These are phyloP conservation scores for Fusarium algeriense DNA, from an alignment of 2,329 filamentous ascomycete species.

Conservation along the genomic window DNA sequence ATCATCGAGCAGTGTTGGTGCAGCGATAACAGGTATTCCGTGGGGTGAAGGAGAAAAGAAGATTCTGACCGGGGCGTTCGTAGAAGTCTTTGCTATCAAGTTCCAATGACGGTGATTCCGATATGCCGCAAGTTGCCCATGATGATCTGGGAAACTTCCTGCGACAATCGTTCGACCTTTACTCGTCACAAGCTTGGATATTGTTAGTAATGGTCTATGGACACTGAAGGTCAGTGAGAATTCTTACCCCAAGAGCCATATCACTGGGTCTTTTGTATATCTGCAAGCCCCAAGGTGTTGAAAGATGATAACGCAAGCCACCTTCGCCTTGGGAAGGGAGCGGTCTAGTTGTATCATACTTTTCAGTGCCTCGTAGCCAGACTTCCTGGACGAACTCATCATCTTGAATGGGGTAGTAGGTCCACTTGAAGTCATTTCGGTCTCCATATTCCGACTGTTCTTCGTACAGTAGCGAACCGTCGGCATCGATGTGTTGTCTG, in stretches of 20 bases:
- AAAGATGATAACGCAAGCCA: background rate
- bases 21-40: constrained; percentile 5
- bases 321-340: constrained; percentile 1
- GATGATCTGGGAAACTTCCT: constrained; percentile 2
- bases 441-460: background rate
- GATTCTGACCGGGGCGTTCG: background rate
- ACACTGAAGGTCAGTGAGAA: rapidly evolving
- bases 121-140: background rate
- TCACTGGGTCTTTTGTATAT: constrained; percentile 23
- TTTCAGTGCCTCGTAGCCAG: constrained; percentile 14
- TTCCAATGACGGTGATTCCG: background rate
- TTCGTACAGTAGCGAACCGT: too few relatives aligned
- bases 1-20: background rate
- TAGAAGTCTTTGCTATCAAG: background rate
- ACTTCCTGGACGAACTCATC: constrained; percentile 14
- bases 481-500: rapidly evolving
- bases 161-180: background rate
- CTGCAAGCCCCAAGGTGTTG: constrained; percentile 7
- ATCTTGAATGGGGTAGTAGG: constrained; percentile 7
- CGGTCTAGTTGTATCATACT: background rate
- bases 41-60: constrained; percentile 1
- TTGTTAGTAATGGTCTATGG: background rate
- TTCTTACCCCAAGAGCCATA: constrained; percentile 7
- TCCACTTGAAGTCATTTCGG: background rate
- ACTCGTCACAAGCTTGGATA: background rate